Base-by-base conservation (phyloP, 2,329 filamentous ascomycete species). In the Claviceps sp. region DNA sequence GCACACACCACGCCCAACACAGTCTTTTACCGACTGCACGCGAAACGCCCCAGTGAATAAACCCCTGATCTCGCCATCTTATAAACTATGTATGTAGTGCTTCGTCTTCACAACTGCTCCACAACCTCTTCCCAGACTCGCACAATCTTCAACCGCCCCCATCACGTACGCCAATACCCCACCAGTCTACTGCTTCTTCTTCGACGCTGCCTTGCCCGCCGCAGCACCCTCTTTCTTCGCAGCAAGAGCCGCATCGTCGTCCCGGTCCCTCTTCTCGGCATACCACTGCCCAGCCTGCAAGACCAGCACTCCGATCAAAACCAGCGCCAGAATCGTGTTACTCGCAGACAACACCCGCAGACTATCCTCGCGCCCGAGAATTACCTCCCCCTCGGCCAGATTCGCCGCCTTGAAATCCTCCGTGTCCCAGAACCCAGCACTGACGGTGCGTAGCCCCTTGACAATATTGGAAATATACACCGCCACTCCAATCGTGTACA, bases 241-340 rank as follows among this genome's bases (percentile, higher is more conserved):
- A 59, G 82, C 78, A 57, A 84, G 75, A 64, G 81, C 78, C 63
- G 80, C 81, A 52, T 78, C 75, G 68, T 96, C 90, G 65, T 90
- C 85, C 62, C 77, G 77, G 69, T 97, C 90, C 72, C 94, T 94
- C 65, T 87, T 79, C 77, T 97, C 90, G 26, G 93, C 93, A 72
- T 98, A 98, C 93, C 91, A 97, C 77, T 97, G 89, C 11, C 93
- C 93, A 19, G 89, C 89, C 79, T 98, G 93, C 63, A 98, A 71
- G 38, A 96, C 87, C 58, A 98, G 67, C 10, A 98, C 87, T 5
- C 93, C 93, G 3, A 97, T 84, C 50, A 98, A 71, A 34, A 98
- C 89, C 45, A 98, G 77, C 39, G 91, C 93, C 53, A 97, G 71
- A 65, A 98, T 98, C 3, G 93, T 97, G 70, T 98, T 95, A 68